Evolutionary conservation across 2,329 filamentous ascomycete species (phyloP), one percentile per base, ranked within the genome.

Genomic region (Rhinocladiella similis): DNA sequence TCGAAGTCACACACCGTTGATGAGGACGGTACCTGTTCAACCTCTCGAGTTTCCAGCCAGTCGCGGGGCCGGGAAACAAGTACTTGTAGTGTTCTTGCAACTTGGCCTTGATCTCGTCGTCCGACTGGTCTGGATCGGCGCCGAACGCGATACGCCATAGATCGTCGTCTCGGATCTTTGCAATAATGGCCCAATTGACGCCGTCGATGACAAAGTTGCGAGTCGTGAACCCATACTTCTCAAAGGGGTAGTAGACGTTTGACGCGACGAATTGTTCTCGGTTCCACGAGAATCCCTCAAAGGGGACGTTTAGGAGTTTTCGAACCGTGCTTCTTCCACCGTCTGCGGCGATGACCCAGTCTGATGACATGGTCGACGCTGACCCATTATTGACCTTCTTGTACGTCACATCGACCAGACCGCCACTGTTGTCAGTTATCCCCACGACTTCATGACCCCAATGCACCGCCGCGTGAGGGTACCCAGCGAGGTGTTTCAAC

Each of bases 101-200:
- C 16, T 25, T 39, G 22, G 19, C 16, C 20, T 36, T 18, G 10
- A 74, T 69, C 16, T 72, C 65, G 3, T 56, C 55, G 5, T 54
- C 53, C 4, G 63, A 67, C 12, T 67, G 48, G 1, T 63, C 67
- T 0, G 59, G 56, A 0, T 68, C 63, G 6, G 72, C 71, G 7
- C 74, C 73, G 47, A 73, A 76, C 5, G 69, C 72, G 1, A 76
- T 71, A n/a, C 74, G 63, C 74, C 74, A 77, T 3, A 75, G 54
- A 3, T 45, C 51, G 0, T 69, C 35, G 19, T 39, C 45, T 0
- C 66, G 61, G 1, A 69, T 46, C 22, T 29, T 49, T 19, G 13
- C 69, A 18, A 73, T 65, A 42, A 74, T 59, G 2, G 71, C 72
- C 54, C 72, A 56, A 13, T 56, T 10, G 10, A 39, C 42, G 6